phyloP scores from a whole-genome alignment of 139 green algal species.

The Pleodorina starrii region DNA sequence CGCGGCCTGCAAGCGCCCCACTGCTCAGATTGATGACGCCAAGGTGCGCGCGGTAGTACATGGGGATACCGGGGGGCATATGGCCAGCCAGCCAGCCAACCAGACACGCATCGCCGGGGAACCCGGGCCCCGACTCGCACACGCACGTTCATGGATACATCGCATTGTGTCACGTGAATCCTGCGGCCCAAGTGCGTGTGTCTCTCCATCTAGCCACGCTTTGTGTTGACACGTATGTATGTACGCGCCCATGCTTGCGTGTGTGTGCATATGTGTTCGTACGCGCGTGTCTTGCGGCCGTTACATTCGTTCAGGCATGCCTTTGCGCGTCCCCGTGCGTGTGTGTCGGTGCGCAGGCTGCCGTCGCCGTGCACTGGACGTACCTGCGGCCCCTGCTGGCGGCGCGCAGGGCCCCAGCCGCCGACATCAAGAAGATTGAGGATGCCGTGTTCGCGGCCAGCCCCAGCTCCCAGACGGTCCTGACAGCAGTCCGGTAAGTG shows the following conservation, averaged over 20 bases:
- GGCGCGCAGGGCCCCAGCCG: background rate
- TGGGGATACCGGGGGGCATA: background rate
- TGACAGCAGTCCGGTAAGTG: background rate
- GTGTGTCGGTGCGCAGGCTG: too few relatives aligned
- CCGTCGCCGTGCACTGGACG: conserved; percentile 2
- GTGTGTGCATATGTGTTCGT: too few relatives aligned
- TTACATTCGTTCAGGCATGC: too few relatives aligned
- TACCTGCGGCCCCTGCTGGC: conserved; percentile 29
- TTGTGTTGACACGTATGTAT: too few relatives aligned
- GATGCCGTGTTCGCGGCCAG: background rate
- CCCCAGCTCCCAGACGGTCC: background rate
- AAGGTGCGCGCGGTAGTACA: background rate
- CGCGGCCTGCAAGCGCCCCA: background rate
- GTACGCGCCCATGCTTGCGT: too few relatives aligned
- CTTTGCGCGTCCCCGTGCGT: too few relatives aligned
- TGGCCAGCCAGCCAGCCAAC: background rate
- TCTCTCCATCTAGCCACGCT: background rate
- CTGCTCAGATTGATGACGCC: background rate
- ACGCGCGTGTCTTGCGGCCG: too few relatives aligned
- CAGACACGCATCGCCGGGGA: too few relatives aligned
- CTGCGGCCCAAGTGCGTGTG: too few relatives aligned
- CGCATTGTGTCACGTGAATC: background rate
- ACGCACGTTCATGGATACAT: too few relatives aligned
- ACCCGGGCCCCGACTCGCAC: too few relatives aligned
- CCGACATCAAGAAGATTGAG: background rate